Percentiles rank a stretch among this genome's conserved stretches.
Evolutionary conservation across 345 rosid genomes (phyloP).

Genomic region (Citrus australasica): DNA sequence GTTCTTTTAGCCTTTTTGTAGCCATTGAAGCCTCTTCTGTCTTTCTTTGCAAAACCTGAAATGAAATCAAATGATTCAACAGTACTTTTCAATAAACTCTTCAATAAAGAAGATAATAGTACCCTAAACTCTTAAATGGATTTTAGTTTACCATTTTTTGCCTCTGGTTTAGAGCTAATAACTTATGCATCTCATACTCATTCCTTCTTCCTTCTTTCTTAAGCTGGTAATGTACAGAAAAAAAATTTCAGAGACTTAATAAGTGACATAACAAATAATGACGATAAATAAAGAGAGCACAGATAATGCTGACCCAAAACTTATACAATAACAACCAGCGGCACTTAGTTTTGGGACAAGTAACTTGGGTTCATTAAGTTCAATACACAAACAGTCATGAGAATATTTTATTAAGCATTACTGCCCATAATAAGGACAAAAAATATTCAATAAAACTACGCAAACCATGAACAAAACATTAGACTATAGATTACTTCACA

Average conservation of each 20-base stretch:
- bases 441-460: neutral
- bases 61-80: slow-evolving; percentile 3
- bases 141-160: slow-evolving; percentile 76
- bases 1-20: slow-evolving; percentile 90
- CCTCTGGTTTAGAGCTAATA: slow-evolving; percentile 88
- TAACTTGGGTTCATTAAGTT: neutral
- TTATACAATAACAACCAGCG: neutral
- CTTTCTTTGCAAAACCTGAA: slow-evolving; percentile 93
- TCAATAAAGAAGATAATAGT: slow-evolving; percentile 8
- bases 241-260: neutral
- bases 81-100: neutral
- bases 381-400: neutral
- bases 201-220: slow-evolving; percentile 98
- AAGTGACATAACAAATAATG: neutral
- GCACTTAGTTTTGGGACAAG: neutral
- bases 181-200: slow-evolving; percentile 96
- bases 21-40: slow-evolving; percentile 97
- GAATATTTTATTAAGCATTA: neutral
- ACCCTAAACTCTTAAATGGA: neutral
- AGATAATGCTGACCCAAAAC: neutral
- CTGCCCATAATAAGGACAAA: neutral
- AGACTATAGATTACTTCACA: neutral
- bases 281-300: neutral
- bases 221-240: slow-evolving; percentile 43
- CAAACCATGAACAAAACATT: neutral